Evolutionary conservation across 208 protist genomes (phyloP), one percentile per base, ranked within the genome.

Genomic region (Trypanosomatidae sp.): DNA sequence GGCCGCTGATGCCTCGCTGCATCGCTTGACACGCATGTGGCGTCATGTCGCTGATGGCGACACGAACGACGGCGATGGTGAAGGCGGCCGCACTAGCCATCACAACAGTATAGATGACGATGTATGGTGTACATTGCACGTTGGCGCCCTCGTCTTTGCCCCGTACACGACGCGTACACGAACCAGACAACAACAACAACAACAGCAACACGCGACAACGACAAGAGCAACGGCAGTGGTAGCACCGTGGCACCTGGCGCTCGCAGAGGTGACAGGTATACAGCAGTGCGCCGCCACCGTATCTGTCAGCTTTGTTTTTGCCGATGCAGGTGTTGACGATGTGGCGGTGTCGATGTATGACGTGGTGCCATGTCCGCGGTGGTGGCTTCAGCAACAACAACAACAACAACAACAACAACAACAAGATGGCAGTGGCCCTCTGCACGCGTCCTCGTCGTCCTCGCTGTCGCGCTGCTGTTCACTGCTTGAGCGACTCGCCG

Each of bases 251-350:
- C 43, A 24, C 39, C 18, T 61, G 43, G 61, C 53, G 0, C 56
- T 84, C 3, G 70, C 67, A 4, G 71, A 84, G 56, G 51, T 84
- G n/a, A 84, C 79, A 2, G 73, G 74, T 1, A 58, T 88, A 27
- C 78, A 88, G 51, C 45, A 37, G 30, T 63, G 49, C 49, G 53
- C 66, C 7, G 64, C 70, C 18, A 84, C 78, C n/a, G 73, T 71
- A 25, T 78, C 67, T 0, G 70, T 84, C 16, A 46, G 61, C 26
- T 82, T 81, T 38, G 53, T 73, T 37, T 69, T 66, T 24, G 55
- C 63, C 15, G 70, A 84, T 33, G 66, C 72, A 2, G 78, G 73
- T 27, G 71, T 81, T 6, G 78, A 88, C 26, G 78, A 88, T 48
- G 67, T 74, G 48, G 59, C 69, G 1, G 53, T 88, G 55, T 68